Base-by-base conservation (phyloP, 2,329 filamentous ascomycete species). In the Amauroascus verrucosus region DNA sequence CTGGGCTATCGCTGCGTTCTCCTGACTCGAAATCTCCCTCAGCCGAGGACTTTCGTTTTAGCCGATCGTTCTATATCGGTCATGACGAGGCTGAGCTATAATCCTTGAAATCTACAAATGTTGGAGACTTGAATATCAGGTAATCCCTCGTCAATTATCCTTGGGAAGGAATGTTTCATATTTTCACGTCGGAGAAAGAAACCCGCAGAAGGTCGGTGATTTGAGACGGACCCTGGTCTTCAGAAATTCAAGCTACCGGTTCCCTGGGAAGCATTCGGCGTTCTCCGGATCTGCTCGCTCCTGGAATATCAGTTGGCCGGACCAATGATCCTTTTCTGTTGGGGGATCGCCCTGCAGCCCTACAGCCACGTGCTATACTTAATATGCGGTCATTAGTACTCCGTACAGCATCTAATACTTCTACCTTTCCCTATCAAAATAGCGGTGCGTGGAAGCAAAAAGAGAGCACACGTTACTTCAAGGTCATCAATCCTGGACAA, bases 341-440 rank as follows among this genome's bases (percentile, higher is more conserved):
- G 5, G 30, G 45, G 28, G 33, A 38, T 48, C 33, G 11, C 30
- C 46, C 28, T 48, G 46, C 46, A 48, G 46, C 46, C 46, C 46
- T 48, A 48, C 46, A 37, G 46, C 33, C 46, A 48, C 46, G 46
- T 48, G 46, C 13, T n/a, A 13, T 16, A 37, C 13, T 38, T 38
- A 28, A 47, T 18, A n/a, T 18, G 1, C 8, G 16, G 3, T 13
- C 24, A n/a, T 20, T 18, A 20, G 16, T 20, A 24, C 11, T 24
- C 14, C 33, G 11, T 16, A 13, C n/a, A 16, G 40, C 40, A n/a
- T 24, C n/a, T 43, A n/a, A n/a, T n/a, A n/a, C n/a, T n/a, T n/a
- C n/a, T n/a, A n/a, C n/a, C n/a, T n/a, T n/a, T n/a, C n/a, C n/a
- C n/a, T n/a, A n/a, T n/a, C n/a, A n/a, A n/a, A n/a, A n/a, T n/a